phyloP scores from a whole-genome alignment of 345 rosid species.

The Laguncularia racemosa region DNA sequence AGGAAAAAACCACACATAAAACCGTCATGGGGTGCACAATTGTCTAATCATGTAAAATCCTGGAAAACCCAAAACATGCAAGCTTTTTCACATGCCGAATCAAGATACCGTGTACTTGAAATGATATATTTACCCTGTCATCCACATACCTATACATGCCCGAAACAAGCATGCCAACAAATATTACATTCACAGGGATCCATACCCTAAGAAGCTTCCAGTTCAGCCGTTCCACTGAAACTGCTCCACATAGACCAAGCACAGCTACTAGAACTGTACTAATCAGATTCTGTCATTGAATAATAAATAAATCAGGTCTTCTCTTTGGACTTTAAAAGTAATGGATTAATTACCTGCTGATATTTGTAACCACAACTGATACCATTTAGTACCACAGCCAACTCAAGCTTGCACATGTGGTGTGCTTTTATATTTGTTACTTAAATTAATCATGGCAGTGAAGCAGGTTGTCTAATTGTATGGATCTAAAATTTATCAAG shows the following conservation, averaged over 20 bases:
- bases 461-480: too few species aligned
- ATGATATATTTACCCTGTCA: not conserved
- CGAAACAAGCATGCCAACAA: constrained; percentile 89
- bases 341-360: not conserved
- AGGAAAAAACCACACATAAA: too few species aligned
- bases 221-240: constrained; percentile 68
- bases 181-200: constrained; percentile 89
- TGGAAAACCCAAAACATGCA: not conserved
- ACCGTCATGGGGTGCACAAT: not conserved
- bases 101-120: not conserved
- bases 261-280: constrained; percentile 54
- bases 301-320: not conserved
- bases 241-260: constrained; percentile 41
- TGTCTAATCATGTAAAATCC: not conserved
- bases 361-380: too few species aligned
- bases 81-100: too few species aligned
- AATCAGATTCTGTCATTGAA: constrained; percentile 66
- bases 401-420: too few species aligned
- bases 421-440: too few species aligned
- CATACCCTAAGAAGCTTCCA: constrained; percentile 78
- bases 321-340: not conserved
- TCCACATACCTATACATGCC: constrained; percentile 85
- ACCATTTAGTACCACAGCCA: too few species aligned
- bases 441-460: too few species aligned
- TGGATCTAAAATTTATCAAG: too few species aligned